Percentiles rank a stretch among this genome's conserved stretches.
Evolutionary conservation across 2,329 filamentous ascomycete genomes (phyloP).

Genomic region (Trichoderma hamatum): DNA sequence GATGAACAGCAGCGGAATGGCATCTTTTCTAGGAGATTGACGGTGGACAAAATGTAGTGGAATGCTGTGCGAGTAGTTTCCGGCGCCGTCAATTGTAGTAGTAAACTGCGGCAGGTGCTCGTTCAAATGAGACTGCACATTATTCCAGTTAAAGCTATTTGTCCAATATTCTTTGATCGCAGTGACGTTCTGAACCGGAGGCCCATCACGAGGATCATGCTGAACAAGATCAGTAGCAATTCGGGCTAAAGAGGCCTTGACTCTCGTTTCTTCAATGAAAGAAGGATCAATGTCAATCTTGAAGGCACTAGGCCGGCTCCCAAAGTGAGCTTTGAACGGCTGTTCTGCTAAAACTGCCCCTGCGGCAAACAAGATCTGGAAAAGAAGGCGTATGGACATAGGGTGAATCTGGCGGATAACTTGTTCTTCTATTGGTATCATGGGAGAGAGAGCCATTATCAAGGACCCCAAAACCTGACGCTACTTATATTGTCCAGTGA

Average conservation of each 20-base stretch:
- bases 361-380: background rate
- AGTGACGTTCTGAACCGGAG: background rate
- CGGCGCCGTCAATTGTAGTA: background rate
- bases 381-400: background rate
- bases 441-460: background rate
- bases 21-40: background rate
- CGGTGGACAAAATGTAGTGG: background rate
- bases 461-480: background rate
- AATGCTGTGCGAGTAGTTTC: background rate
- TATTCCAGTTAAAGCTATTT: background rate
- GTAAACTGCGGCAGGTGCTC: background rate
- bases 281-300: background rate
- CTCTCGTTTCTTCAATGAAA: conserved; percentile 7
- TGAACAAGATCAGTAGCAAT: background rate
- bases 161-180: background rate
- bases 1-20: background rate
- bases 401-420: background rate
- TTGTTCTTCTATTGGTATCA: background rate
- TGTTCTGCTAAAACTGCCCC: background rate
- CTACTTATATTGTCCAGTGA: background rate
- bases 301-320: background rate
- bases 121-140: background rate
- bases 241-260: background rate
- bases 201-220: background rate
- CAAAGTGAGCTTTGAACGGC: background rate